A percentile compares a stretch with the other conserved stretches of the same genome.
Evolutionary conservation across 2,329 filamentous ascomycete genomes (phyloP).

Genomic region (Apiospora sp.): DNA sequence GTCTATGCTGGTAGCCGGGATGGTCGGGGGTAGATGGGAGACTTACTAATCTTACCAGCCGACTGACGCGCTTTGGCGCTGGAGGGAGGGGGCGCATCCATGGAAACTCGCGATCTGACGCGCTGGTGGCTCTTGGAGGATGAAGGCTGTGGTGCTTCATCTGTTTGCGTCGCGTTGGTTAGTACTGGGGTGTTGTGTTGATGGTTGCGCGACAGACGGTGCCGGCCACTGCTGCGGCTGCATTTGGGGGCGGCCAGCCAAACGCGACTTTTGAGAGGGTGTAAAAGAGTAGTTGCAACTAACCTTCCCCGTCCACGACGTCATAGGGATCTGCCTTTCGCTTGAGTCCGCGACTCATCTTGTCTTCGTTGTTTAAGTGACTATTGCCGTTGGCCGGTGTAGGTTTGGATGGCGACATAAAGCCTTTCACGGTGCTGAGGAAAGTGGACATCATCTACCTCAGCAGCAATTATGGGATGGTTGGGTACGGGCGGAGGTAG

Average conservation of each 20-base stretch:
- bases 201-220: slow-evolving; percentile 15
- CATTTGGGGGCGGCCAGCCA: slow-evolving; percentile 1
- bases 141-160: slow-evolving; percentile 29
- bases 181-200: slow-evolving; percentile 13
- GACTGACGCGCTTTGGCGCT: slow-evolving; percentile 32
- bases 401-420: slow-evolving; percentile 18
- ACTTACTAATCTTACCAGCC: slow-evolving; percentile 32
- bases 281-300: neutral
- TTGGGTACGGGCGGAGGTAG: slow-evolving; percentile 19
- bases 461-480: slow-evolving; percentile 19
- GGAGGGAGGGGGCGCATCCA: slow-evolving; percentile 34
- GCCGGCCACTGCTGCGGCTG: neutral
- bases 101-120: slow-evolving; percentile 35
- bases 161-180: slow-evolving; percentile 30
- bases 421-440: slow-evolving; percentile 18
- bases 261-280: slow-evolving; percentile 3
- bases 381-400: slow-evolving; percentile 21
- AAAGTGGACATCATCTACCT: slow-evolving; percentile 18
- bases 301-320: slow-evolving; percentile 19
- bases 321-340: slow-evolving; percentile 24
- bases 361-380: slow-evolving; percentile 11
- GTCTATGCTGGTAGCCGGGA: neutral
- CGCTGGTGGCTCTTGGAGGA: slow-evolving; percentile 34
- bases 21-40: neutral
- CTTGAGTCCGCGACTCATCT: slow-evolving; percentile 18